Percentiles rank a stretch among this genome's conserved stretches.
Conservation (phyloP, 2,329 filamentous ascomycete species). For the Escovopsis sp. region DNA sequence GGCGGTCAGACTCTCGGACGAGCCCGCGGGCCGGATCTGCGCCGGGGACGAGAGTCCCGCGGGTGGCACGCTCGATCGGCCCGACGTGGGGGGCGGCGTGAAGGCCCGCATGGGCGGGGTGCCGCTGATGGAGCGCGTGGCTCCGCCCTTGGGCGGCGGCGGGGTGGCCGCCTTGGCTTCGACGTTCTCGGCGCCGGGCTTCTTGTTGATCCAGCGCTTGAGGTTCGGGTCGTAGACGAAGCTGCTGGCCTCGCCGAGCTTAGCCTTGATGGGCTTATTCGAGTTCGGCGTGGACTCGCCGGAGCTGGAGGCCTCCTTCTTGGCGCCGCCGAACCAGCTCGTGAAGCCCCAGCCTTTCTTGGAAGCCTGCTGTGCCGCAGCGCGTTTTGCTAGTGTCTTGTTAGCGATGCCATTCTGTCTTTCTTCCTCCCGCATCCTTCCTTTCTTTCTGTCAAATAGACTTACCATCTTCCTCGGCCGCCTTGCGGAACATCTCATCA, state of each 20-base stretch:
- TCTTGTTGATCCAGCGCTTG: conserved; percentile 98
- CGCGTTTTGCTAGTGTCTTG: conserved; percentile 39
- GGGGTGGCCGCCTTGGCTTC: conserved; percentile 51
- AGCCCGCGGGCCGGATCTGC: conserved; percentile 19
- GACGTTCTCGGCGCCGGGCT: conserved; percentile 50
- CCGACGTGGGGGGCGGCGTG: conserved; percentile 18
- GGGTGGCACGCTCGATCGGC: conserved; percentile 17
- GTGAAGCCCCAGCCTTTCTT: conserved; percentile 69
- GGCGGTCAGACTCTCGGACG: conserved; percentile 20
- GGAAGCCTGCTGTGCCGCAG: conserved; percentile 26
- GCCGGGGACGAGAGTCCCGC: conserved; percentile 13
- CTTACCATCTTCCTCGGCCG: conserved; percentile 61
- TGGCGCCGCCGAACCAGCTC: conserved; percentile 69
- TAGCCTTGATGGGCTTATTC: conserved; percentile 68
- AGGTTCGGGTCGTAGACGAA: conserved; percentile 94
- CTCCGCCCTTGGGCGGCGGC: conserved; percentile 53
- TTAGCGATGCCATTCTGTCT: conserved; percentile 9
- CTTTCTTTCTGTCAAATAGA: too few relatives aligned
- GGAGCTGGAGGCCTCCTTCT: conserved; percentile 28
- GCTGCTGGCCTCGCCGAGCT: conserved; percentile 81
- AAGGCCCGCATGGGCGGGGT: conserved; percentile 31
- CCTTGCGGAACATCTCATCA: conserved; percentile 71
- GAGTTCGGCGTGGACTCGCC: conserved; percentile 30
- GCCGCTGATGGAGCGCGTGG: conserved; percentile 35
- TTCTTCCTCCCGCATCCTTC: too few relatives aligned